Base-by-base conservation (phyloP, 257 asterid species). In the Fraxinus pennsylvanica region DNA sequence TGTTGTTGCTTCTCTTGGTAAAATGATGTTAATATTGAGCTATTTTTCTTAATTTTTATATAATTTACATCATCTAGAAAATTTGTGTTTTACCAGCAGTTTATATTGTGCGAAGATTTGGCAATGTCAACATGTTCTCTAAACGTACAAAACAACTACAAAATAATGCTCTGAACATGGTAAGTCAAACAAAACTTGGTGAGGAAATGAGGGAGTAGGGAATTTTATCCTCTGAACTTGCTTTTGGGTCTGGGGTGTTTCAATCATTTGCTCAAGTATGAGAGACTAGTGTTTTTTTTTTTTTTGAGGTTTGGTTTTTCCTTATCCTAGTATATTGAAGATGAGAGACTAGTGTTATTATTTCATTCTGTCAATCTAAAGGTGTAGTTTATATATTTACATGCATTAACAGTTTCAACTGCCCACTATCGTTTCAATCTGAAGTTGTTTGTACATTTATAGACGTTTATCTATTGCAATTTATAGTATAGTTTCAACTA, bases 121-220 rank as follows among this genome's bases (percentile, higher is more conserved):
- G 22, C 77, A 59, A 29, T 78, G 79, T 66, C n/a, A 41, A 71
- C 41, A 0, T 74, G 45, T 39, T 74, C 29, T 38, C 17, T 10
- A 2, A 25, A 68, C 15, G 74, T 47, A 74, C 59, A 15, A 74
- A 77, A 47, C 36, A 22, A 63, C 71, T 19, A 30, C 3, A 14
- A n/a, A 6, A 6, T 13, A 7, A 10, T 69, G 30, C 61, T 70
- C 73, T 21, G 15, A 8, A 45, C 65, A n/a, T 19, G n/a, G 65
- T n/a, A 22, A 21, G 68, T 8, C 68, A 61, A 61, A 9, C 68
- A 21, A 61, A 21, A 61, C 32, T 25, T 22, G 30, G 3, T 61
- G 25, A 22, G 15, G 68, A 61, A 61, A 22, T 61, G 30, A 9
- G 30, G 14, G 68, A 61, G 32, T 22, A 8, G 68, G 32, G 4